Conservation (phyloP, 192 early-diverging fungal genomes). For the Backusella parvicylindrica region DNA sequence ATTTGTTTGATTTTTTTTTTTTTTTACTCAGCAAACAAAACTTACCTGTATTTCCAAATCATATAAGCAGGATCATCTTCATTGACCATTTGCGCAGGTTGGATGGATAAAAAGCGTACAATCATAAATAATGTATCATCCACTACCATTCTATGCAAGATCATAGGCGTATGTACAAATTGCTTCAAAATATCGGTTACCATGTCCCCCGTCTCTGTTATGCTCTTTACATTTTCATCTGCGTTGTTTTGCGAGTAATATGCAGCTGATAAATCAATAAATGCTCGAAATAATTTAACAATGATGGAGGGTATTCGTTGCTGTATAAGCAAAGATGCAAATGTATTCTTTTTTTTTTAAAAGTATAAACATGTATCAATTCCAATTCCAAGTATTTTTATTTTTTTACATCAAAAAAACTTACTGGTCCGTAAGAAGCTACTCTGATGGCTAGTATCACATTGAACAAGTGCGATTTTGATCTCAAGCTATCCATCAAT, state of each 20-base stretch:
- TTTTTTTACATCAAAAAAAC: too few relatives aligned
- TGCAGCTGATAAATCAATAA: conserved; percentile 33
- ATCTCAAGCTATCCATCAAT: conserved; percentile 31
- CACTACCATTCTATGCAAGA: conserved; percentile 28
- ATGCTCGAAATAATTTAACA: conserved; percentile 38
- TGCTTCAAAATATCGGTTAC: conserved; percentile 33
- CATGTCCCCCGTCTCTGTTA: conserved; percentile 24
- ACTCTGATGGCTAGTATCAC: conserved; percentile 42
- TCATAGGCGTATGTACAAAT: conserved; percentile 29
- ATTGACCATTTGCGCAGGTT: conserved; percentile 8
- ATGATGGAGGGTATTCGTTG: conserved; percentile 37
- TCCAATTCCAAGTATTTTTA: not conserved
- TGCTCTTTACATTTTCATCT: conserved; percentile 11
- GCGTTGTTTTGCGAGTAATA: conserved; percentile 6
- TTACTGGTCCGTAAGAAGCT: conserved; percentile 47
- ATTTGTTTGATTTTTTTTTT: not conserved
- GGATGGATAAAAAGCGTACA: conserved; percentile 29
- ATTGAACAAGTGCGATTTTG: conserved; percentile 35
- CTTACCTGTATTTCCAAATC: conserved; percentile 38
- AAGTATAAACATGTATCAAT: not conserved
- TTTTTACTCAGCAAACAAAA: not conserved
- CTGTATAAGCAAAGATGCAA: conserved; percentile 35
- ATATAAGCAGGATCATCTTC: conserved; percentile 10
- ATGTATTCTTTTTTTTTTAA: conserved; percentile 17
- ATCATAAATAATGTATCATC: conserved; percentile 39